Percentiles rank a stretch among this genome's conserved stretches.
Evolutionary conservation across 495 filamentous ascomycete species (phyloP).

Genomic region (Saxispiralis lemnorum): DNA sequence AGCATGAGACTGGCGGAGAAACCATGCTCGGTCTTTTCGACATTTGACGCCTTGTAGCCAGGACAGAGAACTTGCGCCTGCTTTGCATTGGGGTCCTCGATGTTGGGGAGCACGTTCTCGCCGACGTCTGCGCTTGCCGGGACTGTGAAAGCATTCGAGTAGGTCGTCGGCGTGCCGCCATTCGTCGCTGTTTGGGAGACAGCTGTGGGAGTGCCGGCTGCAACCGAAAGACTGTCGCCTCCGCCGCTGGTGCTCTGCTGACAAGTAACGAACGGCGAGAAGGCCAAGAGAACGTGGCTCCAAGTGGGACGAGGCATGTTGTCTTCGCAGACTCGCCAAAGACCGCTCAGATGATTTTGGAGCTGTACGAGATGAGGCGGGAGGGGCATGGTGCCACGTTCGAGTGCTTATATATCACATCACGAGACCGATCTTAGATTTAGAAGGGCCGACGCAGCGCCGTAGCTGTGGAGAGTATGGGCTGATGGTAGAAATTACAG

Average conservation of each 20-base stretch:
- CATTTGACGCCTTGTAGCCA: conserved; percentile 40
- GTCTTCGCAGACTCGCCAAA: too few species aligned
- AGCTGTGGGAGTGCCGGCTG: conserved; percentile 4
- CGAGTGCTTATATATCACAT: too few species aligned
- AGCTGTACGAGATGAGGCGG: too few species aligned
- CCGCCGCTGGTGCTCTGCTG: conserved; percentile 1
- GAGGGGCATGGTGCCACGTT: too few species aligned
- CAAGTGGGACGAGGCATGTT: neutral
- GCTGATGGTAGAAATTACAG: too few species aligned
- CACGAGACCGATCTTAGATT: too few species aligned
- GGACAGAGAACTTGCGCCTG: conserved; percentile 52
- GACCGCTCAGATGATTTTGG: too few species aligned
- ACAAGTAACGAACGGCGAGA: neutral
- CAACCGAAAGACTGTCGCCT: conserved; percentile 3
- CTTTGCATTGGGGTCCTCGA: conserved; percentile 52
- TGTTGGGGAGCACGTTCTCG: conserved; percentile 45
- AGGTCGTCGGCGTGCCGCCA: conserved; percentile 14
- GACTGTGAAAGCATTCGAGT: conserved; percentile 31
- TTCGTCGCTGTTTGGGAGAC: conserved; percentile 9
- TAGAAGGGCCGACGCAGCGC: too few species aligned
- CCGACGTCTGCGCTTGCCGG: conserved; percentile 41
- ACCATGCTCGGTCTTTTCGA: conserved; percentile 29
- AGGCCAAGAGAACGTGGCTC: conserved; percentile 1
- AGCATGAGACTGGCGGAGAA: conserved; percentile 36
- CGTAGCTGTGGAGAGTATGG: too few species aligned